Evolutionary conservation across 2,329 filamentous ascomycete genomes (phyloP).

Genomic region (Trichoderma semiorbis): DNA sequence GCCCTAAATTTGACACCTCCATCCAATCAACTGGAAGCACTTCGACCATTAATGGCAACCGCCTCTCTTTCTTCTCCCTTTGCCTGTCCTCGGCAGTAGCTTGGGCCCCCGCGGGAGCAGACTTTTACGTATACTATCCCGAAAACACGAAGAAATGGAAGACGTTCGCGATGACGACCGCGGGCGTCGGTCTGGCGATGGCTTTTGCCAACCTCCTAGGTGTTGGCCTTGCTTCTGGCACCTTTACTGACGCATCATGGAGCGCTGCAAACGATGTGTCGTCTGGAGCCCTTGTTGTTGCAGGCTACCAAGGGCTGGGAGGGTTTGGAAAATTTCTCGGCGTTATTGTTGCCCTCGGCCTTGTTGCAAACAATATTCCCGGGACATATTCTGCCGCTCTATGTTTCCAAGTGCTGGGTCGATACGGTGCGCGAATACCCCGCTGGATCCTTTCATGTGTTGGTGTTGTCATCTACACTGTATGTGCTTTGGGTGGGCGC

Average conservation of each 20-base stretch:
- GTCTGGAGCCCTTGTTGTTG: not conserved
- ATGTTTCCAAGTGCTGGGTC: not conserved
- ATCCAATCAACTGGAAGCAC: not conserved
- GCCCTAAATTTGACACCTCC: conserved; percentile 56
- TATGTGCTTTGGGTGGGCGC: conserved; percentile 52
- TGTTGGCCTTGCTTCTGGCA: not conserved
- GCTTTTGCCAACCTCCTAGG: not conserved
- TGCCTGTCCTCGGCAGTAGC: not conserved
- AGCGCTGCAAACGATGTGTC: not conserved
- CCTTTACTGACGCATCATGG: not conserved
- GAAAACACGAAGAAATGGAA: not conserved
- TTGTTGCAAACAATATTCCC: not conserved
- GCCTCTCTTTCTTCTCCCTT: not conserved
- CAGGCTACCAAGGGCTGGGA: not conserved
- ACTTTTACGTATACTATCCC: not conserved
- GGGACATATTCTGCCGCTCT: not conserved
- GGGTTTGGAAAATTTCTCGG: not conserved
- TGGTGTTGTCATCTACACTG: conserved; percentile 52
- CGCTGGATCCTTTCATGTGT: conserved; percentile 41
- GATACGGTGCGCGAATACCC: not conserved
- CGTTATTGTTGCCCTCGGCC: not conserved
- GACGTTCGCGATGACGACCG: not conserved
- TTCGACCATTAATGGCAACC: not conserved
- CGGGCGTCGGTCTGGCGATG: not conserved
- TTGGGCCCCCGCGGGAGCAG: not conserved